These are phyloP conservation scores for Opeltia flavorubescens DNA, from an alignment of 495 filamentous ascomycete species.

Conservation along the genomic window DNA sequence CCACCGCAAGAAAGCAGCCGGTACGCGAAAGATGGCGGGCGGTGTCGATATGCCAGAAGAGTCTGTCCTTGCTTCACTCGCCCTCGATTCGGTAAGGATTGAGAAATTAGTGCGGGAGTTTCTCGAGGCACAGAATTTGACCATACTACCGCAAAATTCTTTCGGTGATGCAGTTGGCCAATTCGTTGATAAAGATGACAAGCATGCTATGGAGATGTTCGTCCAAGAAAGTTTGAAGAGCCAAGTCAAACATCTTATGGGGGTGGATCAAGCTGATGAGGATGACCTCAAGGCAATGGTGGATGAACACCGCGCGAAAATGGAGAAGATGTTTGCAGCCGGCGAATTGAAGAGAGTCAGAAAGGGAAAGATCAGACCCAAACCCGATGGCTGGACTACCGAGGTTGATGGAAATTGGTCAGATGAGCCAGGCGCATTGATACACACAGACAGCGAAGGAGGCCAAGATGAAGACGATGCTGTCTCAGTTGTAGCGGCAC, in stretches of 20 bases:
- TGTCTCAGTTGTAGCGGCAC: conserved; percentile 18
- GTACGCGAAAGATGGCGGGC: conserved; percentile 26
- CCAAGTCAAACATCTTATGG: conserved; percentile 61
- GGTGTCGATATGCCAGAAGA: conserved; percentile 40
- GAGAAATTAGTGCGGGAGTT: conserved; percentile 78
- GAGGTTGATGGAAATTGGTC: conserved; percentile 79
- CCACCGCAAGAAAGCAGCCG: conserved; percentile 62
- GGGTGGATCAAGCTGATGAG: conserved; percentile 49
- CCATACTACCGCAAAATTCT: conserved; percentile 76
- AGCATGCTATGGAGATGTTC: conserved; percentile 80
- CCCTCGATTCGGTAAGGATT: conserved; percentile 68
- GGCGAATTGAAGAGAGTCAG: conserved; percentile 48
- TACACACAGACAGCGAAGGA: conserved; percentile 31
- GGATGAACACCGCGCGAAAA: conserved; percentile 50
- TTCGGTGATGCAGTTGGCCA: conserved; percentile 89
- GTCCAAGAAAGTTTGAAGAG: conserved; percentile 63
- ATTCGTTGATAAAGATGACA: conserved; percentile 93
- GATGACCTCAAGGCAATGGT: conserved; percentile 58
- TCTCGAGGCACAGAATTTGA: conserved; percentile 68
- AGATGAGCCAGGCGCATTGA: conserved; percentile 59
- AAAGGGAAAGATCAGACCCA: conserved; percentile 51
- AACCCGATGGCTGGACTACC: conserved; percentile 71
- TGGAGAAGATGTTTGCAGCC: conserved; percentile 57
- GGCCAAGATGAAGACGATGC: conserved; percentile 34
- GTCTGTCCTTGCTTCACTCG: conserved; percentile 41